phyloP scores from a whole-genome alignment of 2,329 filamentous ascomycete species.

The Colletotrichum orbiculare region DNA sequence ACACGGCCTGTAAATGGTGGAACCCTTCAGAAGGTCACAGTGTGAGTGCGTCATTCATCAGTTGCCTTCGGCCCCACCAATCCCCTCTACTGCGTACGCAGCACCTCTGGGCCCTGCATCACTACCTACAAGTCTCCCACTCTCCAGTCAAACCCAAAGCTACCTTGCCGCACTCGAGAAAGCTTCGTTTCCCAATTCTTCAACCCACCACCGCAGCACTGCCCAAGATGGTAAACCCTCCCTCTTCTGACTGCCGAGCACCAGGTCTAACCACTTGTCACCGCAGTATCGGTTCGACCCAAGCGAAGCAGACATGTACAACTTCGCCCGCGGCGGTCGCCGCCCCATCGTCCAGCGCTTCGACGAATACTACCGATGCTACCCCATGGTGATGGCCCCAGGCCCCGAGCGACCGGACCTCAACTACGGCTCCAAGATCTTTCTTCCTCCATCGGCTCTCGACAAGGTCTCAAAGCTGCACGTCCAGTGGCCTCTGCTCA shows the following conservation, averaged over 20 bases:
- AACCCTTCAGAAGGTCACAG: constrained; percentile 22
- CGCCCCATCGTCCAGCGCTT: constrained; percentile 77
- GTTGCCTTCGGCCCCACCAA: constrained; percentile 38
- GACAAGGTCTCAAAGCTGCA: constrained; percentile 97
- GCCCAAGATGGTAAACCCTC: constrained; percentile 40
- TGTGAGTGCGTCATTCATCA: constrained; percentile 37
- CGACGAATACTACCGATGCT: constrained; percentile 98
- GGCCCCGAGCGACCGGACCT: constrained; percentile 88
- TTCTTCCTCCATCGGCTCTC: constrained; percentile 93
- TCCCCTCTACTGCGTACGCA: too few species aligned
- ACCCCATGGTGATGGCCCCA: constrained; percentile 93
- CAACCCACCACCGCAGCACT: constrained; percentile 16
- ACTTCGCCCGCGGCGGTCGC: constrained; percentile 51
- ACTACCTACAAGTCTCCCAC: background rate
- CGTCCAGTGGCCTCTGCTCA: constrained; percentile 96
- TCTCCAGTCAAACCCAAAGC: constrained; percentile 15
- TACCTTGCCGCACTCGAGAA: background rate
- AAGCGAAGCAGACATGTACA: constrained; percentile 38
- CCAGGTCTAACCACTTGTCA: constrained; percentile 13
- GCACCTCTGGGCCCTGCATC: constrained; percentile 15
- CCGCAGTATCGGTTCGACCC: constrained; percentile 37
- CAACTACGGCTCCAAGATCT: constrained; percentile 97
- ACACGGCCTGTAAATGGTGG: too few species aligned
- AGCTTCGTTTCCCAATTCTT: background rate
- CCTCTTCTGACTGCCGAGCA: background rate